Evolutionary conservation across 768 basidiomycete species (phyloP).

Genomic region (Collybiopsis confluens): DNA sequence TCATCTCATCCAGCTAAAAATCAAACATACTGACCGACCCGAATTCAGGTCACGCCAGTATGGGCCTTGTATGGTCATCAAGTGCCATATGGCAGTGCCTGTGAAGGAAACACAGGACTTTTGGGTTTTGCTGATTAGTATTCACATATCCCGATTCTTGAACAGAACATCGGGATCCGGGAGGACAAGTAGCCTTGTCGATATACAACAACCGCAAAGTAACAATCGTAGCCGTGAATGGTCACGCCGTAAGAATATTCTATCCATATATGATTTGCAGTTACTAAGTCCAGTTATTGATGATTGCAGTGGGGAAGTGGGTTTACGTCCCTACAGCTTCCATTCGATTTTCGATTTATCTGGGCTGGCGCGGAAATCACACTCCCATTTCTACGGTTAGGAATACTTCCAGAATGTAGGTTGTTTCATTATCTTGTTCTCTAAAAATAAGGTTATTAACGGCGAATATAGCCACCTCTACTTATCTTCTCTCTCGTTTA

Average conservation of each 20-base stretch:
- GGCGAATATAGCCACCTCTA: slow-evolving; percentile 14
- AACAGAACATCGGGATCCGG: slow-evolving; percentile 41
- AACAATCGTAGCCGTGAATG: slow-evolving; percentile 47
- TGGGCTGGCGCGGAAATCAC: slow-evolving; percentile 46
- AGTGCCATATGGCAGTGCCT: too few species aligned
- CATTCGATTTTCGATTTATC: slow-evolving; percentile 48
- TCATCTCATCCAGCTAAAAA: too few species aligned
- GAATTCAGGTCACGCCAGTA: too few species aligned
- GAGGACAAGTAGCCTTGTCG: slow-evolving; percentile 41
- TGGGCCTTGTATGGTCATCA: too few species aligned
- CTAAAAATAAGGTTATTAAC: slow-evolving; percentile 26
- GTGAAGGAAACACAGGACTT: too few species aligned
- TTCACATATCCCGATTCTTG: too few species aligned
- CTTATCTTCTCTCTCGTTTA: slow-evolving; percentile 49
- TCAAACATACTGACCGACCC: too few species aligned
- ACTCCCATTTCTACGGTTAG: slow-evolving; percentile 47
- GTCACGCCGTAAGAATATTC: slow-evolving; percentile 34
- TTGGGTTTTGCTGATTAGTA: too few species aligned
- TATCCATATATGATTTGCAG: too few species aligned
- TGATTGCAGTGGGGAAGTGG: too few species aligned
- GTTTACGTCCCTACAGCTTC: slow-evolving; percentile 43
- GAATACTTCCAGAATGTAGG: slow-evolving; percentile 33
- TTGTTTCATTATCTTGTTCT: not conserved
- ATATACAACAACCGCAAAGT: slow-evolving; percentile 54
- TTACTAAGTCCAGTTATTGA: too few species aligned